Evolutionary conservation across 2,329 filamentous ascomycete species (phyloP).

Genomic region (Alternaria arborescens): DNA sequence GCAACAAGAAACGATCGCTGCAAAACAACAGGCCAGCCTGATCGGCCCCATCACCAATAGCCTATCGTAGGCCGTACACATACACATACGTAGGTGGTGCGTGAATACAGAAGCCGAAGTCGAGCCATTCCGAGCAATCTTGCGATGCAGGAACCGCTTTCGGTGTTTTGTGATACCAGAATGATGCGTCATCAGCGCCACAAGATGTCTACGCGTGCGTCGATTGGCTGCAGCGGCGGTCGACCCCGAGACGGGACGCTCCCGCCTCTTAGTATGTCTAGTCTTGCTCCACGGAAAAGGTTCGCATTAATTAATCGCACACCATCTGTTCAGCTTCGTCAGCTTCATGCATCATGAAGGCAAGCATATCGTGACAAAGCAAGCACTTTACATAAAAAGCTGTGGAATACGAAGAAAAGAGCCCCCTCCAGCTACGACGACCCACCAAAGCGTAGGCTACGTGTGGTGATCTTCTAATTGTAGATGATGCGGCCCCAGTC

Average conservation of each 20-base stretch:
- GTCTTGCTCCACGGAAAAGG: not conserved
- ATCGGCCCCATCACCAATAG: not conserved
- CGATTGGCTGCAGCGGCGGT: conserved; percentile 1
- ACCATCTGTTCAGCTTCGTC: conserved; percentile 2
- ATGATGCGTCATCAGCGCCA: not conserved
- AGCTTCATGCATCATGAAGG: not conserved
- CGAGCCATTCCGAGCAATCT: not conserved
- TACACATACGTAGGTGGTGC: not conserved
- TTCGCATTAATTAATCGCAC: not conserved
- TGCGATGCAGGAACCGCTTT: not conserved
- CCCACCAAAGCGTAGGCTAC: not conserved
- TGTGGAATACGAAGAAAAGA: not conserved
- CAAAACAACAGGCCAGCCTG: not conserved
- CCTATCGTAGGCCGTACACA: not conserved
- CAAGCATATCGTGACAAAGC: not conserved
- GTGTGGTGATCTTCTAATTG: not conserved
- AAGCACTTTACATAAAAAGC: not conserved
- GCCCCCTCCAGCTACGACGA: not conserved
- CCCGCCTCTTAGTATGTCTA: not conserved
- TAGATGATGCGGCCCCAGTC: not conserved
- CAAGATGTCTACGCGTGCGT: not conserved
- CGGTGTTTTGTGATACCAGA: not conserved
- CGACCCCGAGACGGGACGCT: not conserved
- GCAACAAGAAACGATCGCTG: not conserved
- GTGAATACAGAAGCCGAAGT: not conserved